phyloP scores from a whole-genome alignment of 176 grass and related monocot species.

The bread wheat (Triticum aestivum) region DNA sequence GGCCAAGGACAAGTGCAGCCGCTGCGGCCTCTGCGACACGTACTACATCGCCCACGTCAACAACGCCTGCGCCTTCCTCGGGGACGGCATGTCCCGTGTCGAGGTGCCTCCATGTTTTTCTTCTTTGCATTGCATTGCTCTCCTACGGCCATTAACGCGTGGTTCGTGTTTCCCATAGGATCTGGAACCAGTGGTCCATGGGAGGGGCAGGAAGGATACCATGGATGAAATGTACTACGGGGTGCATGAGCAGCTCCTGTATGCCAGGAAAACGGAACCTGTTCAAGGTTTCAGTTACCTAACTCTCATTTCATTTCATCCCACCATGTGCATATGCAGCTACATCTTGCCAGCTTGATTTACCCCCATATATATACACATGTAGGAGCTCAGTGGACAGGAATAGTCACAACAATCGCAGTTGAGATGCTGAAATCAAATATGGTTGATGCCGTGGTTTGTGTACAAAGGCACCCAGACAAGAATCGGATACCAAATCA shows the following conservation, averaged over 20 bases:
- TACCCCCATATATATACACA: background rate
- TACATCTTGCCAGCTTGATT: background rate
- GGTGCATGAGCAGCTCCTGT: constrained; percentile 74
- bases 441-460: constrained; percentile 90
- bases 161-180: constrained; percentile 26
- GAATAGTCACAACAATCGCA: constrained; percentile 90
- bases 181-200: constrained; percentile 78
- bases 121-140: background rate
- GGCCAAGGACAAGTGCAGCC: constrained; percentile 95
- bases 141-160: background rate
- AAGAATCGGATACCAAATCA: constrained; percentile 35
- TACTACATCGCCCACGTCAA: constrained; percentile 97
- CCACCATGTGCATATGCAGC: background rate
- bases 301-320: background rate
- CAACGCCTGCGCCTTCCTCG: constrained; percentile 78
- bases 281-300: constrained; percentile 52
- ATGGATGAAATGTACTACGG: constrained; percentile 86
- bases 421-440: constrained; percentile 94
- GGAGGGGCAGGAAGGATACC: constrained; percentile 58
- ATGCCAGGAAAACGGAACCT: constrained; percentile 84
- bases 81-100: constrained; percentile 90
- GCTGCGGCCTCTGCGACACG: constrained; percentile 88
- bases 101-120: constrained; percentile 41
- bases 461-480: constrained; percentile 83
- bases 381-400: constrained; percentile 90